Evolutionary conservation across 805 yeast species (phyloP).

Genomic region (Ogataea degrootiae): DNA sequence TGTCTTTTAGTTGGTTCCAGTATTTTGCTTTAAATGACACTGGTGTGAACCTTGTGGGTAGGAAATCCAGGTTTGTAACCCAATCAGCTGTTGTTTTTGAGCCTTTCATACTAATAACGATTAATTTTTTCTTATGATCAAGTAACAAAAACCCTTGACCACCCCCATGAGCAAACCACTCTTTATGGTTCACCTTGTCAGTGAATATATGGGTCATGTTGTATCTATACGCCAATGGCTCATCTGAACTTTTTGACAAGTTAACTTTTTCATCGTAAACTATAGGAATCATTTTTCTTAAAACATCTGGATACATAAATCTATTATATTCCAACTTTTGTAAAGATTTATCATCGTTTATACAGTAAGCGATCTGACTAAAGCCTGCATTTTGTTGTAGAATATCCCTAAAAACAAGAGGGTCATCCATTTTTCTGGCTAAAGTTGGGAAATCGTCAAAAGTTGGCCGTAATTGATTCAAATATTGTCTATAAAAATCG

Average conservation of each 20-base stretch:
- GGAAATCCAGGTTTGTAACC: conserved; percentile 16
- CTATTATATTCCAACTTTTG: conserved; percentile 1
- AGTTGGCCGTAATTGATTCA: neutral
- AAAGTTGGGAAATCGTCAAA: neutral
- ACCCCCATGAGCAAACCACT: conserved; percentile 14
- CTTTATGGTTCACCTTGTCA: conserved; percentile 2
- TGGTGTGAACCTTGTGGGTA: conserved; percentile 7
- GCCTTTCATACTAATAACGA: conserved; percentile 17
- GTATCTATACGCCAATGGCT: conserved; percentile 4
- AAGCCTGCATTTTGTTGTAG: conserved; percentile 1
- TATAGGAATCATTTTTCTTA: conserved; percentile 5
- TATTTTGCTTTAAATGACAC: neutral
- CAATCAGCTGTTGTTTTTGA: conserved; percentile 14
- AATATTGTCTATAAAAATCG: neutral
- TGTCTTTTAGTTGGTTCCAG: conserved; percentile 7
- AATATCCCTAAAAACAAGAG: neutral
- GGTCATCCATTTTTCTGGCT: neutral
- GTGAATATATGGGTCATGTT: conserved; percentile 10
- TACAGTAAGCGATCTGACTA: conserved; percentile 19
- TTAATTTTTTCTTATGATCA: conserved; percentile 10
- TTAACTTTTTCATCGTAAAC: conserved; percentile 6
- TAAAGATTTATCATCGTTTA: conserved; percentile 11
- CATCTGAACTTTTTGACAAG: neutral
- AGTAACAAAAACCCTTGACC: conserved; percentile 18
- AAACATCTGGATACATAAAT: conserved; percentile 11